Conservation (phyloP, 2,329 filamentous ascomycete genomes). For the Xylariaceae sp. region DNA sequence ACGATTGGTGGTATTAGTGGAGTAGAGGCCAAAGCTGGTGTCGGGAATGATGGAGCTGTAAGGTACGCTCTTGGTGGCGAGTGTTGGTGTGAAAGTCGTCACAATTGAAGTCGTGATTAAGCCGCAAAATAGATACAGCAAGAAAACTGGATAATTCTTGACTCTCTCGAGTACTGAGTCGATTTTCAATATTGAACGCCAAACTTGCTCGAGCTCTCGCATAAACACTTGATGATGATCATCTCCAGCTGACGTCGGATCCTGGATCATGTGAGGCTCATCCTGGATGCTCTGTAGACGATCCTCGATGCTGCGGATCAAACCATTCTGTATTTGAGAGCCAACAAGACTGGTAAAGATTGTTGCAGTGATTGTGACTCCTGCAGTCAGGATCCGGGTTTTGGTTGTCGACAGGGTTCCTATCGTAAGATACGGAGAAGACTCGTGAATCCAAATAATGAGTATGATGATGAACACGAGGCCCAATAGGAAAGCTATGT, state of each 20-base stretch:
- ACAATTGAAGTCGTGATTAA: constrained; percentile 6
- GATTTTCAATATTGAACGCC: background rate
- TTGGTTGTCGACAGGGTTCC: background rate
- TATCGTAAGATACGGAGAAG: background rate
- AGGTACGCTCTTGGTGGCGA: background rate
- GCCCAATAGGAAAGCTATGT: background rate
- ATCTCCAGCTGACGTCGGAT: background rate
- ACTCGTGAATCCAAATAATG: background rate
- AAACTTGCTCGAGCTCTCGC: background rate
- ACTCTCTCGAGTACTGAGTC: background rate
- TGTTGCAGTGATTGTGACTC: background rate
- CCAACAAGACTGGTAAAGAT: background rate
- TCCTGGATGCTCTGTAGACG: background rate
- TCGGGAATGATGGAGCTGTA: background rate
- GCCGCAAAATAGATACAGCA: background rate
- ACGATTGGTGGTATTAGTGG: background rate
- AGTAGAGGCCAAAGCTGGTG: background rate
- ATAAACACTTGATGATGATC: background rate
- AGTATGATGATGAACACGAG: background rate
- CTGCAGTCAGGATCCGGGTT: background rate
- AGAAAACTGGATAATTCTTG: background rate
- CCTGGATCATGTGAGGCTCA: background rate
- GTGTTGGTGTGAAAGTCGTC: background rate
- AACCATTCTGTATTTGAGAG: background rate
- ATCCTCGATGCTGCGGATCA: constrained; percentile 2